A percentile compares a stretch with the other conserved stretches of the same genome.
phyloP scores from a whole-genome alignment of 345 rosid genomes.

The Pistacia integerrima region DNA sequence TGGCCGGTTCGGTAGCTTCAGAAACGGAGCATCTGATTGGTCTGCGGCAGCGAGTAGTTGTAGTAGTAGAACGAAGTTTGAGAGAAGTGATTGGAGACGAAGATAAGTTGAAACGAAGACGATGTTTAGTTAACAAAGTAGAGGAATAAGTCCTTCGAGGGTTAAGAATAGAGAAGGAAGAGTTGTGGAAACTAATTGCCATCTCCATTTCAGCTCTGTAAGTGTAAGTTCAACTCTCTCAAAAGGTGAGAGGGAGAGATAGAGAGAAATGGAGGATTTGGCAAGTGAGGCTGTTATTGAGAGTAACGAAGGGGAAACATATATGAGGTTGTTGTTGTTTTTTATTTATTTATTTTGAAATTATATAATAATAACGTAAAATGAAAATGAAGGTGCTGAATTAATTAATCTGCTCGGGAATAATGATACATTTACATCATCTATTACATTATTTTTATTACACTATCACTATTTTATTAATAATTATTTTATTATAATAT shows the following conservation, averaged over 20 bases:
- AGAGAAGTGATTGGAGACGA: constrained; percentile 40
- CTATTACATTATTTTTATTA: too few species aligned
- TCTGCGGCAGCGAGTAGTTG: constrained; percentile 16
- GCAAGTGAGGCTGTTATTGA: constrained; percentile 41
- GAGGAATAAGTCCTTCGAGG: constrained; percentile 30
- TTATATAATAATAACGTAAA: neutral
- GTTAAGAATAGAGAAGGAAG: constrained; percentile 37
- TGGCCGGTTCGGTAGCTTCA: constrained; percentile 51
- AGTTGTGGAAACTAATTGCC: constrained; percentile 53
- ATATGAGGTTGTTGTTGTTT: constrained; percentile 9
- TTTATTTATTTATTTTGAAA: neutral
- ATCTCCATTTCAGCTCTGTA: constrained; percentile 41
- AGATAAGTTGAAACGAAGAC: constrained; percentile 49
- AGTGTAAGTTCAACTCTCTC: constrained; percentile 15
- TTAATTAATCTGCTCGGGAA: too few species aligned
- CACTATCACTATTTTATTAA: too few species aligned
- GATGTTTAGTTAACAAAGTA: constrained; percentile 37
- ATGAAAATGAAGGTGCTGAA: neutral
- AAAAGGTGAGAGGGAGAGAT: constrained; percentile 10
- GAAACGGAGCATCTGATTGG: constrained; percentile 71
- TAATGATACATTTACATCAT: too few species aligned
- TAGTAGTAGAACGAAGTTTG: constrained; percentile 38
- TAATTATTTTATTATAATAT: too few species aligned
- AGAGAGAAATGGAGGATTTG: constrained; percentile 34
- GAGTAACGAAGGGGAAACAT: neutral